Conservation (phyloP, 768 basidiomycete species). For the Lactarius trivialis region DNA sequence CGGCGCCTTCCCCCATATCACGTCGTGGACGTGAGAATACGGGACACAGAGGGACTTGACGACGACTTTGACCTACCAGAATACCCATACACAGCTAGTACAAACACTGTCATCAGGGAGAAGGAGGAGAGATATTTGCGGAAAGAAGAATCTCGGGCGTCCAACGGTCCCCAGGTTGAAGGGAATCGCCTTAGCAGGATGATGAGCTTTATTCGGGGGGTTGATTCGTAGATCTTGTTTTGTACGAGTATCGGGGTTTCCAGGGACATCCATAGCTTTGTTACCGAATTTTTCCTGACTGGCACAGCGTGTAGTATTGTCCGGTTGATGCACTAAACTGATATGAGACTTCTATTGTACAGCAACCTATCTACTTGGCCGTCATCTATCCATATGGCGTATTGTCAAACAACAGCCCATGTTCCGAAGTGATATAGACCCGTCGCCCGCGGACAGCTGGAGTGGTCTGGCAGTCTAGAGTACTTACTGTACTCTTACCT, state of each 20-base stretch:
- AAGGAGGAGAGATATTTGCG: slow-evolving; percentile 5
- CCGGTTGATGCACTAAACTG: neutral
- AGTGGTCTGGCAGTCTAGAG: neutral
- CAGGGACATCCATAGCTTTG: neutral
- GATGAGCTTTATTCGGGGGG: slow-evolving; percentile 15
- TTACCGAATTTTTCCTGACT: neutral
- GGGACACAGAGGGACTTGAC: slow-evolving; percentile 7
- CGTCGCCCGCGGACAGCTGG: neutral
- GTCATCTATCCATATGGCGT: neutral
- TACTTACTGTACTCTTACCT: no score
- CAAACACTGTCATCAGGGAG: neutral
- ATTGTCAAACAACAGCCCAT: no score
- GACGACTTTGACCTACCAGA: slow-evolving; percentile 10
- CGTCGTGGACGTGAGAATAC: slow-evolving; percentile 18
- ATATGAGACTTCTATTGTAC: neutral
- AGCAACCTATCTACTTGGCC: neutral
- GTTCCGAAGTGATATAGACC: neutral
- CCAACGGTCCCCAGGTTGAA: neutral
- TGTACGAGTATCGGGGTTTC: neutral
- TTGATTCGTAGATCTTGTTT: neutral
- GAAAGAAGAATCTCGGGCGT: neutral
- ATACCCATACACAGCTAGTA: neutral
- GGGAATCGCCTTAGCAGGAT: slow-evolving; percentile 12
- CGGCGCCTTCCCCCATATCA: slow-evolving; percentile 18
- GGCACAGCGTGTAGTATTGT: neutral